Conservation (phyloP, 805 yeast species). For the Metschnikowia anglica region DNA sequence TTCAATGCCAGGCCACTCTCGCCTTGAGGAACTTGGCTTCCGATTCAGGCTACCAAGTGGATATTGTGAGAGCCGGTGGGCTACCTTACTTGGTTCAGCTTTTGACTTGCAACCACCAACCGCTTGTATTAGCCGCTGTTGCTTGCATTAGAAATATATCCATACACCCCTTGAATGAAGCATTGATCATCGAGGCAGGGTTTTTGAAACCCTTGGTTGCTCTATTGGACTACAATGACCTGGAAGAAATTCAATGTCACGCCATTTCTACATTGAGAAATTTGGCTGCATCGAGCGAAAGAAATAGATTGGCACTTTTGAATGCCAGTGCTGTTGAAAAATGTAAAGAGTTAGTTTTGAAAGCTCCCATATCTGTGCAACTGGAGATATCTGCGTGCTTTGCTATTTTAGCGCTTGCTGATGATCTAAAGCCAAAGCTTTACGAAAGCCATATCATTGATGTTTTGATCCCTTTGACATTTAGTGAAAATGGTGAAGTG, state of each 20-base stretch:
- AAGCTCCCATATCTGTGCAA: constrained; percentile 88
- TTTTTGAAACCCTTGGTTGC: constrained; percentile 88
- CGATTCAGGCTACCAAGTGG: constrained; percentile 93
- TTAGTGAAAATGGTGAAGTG: constrained; percentile 85
- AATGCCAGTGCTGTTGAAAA: constrained; percentile 95
- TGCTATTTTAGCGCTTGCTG: constrained; percentile 95
- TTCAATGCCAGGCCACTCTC: constrained; percentile 97
- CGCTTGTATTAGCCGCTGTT: constrained; percentile 91
- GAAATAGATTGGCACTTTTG: constrained; percentile 84
- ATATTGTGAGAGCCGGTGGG: constrained; percentile 94
- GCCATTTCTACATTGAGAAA: constrained; percentile 95
- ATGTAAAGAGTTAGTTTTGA: constrained; percentile 82
- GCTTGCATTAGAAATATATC: constrained; percentile 98
- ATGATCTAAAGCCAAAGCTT: constrained; percentile 83
- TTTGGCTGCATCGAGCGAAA: constrained; percentile 92
- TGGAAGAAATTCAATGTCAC: constrained; percentile 97
- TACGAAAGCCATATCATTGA: constrained; percentile 81
- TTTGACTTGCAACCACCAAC: constrained; percentile 85
- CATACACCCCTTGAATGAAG: constrained; percentile 94
- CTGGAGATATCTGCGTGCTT: constrained; percentile 95
- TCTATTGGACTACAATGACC: constrained; percentile 77
- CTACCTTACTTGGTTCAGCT: constrained; percentile 89
- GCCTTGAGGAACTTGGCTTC: constrained; percentile 95
- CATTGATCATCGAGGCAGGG: constrained; percentile 94
- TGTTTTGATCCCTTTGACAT: constrained; percentile 88